phyloP scores from a whole-genome alignment of 257 asterid genomes.

The Nicotiana otophora region DNA sequence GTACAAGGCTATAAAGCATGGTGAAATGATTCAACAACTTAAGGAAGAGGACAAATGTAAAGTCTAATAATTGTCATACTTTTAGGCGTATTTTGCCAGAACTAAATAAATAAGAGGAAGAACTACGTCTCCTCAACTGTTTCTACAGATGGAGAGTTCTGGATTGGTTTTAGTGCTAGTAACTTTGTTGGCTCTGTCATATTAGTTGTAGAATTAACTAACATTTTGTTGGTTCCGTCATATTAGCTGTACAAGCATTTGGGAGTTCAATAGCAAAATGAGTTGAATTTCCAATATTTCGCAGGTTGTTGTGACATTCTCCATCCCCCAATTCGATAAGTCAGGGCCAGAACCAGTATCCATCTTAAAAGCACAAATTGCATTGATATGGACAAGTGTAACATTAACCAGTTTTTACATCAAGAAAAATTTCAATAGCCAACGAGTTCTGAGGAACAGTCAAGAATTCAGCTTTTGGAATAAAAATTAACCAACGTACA shows the following conservation, averaged over 20 bases:
- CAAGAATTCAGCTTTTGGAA: too few relatives aligned
- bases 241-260: not conserved
- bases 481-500: too few relatives aligned
- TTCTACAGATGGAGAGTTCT: not conserved
- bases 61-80: constrained; percentile 21
- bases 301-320: too few relatives aligned
- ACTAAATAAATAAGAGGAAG: constrained; percentile 2
- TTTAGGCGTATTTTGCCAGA: not conserved
- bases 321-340: too few relatives aligned
- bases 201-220: not conserved
- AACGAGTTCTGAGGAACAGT: too few relatives aligned
- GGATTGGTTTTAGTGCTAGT: not conserved
- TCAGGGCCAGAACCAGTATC: too few relatives aligned
- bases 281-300: not conserved
- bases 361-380: too few relatives aligned
- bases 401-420: too few relatives aligned
- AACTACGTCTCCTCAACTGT: not conserved
- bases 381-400: too few relatives aligned
- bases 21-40: constrained; percentile 30
- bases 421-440: too few relatives aligned
- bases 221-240: not conserved
- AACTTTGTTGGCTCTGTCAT: not conserved
- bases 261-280: not conserved
- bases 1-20: constrained; percentile 55
- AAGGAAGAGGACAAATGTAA: constrained; percentile 24